Evolutionary conservation across 1,139 yeast genomes (phyloP), one percentile per base, ranked within the genome.

Genomic region (Meyerozyma carpophila): DNA sequence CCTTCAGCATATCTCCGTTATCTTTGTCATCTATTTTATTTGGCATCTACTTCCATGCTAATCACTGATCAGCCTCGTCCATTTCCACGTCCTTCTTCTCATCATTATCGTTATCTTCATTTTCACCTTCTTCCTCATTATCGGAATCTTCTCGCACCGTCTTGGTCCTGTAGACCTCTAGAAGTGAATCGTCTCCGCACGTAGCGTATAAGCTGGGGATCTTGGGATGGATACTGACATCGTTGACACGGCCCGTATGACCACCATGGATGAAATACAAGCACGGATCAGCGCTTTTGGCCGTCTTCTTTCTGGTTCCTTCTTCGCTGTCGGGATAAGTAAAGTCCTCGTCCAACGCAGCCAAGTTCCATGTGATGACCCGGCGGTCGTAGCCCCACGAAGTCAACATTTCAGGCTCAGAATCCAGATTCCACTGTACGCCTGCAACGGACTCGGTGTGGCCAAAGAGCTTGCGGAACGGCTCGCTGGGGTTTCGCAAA

Each of bases 231-330:
- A 77, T 64, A 44, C 69, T 78, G 26, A 75, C 63, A 46, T 73
- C 81, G 52, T 75, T 71, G 40, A 79, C 65, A 50, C 79, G 65
- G 43, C 71, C 72, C 7, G 81, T 75, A 58, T 79, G 83, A 14
- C 84, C 84, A 13, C 81, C 83, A 59, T 79, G 83, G 47, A 78
- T 70, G 59, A 77, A 79, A 32, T 56, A 65, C 50, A 82, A 67
- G 53, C 84, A 75, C n/a, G 87, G 87, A 56, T 82, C 88, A 26
- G 68, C 68, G 42, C 63, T 68, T 42, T 62, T 68, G 36, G 48
- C 47, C 54, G 52, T 45, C 61, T 61, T 60, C 50, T 57, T 48
- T 42, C 50, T 58, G 5, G 61, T 45, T 34, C 34, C 48, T 45
- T 65, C 64, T 32, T 47, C 41, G 37, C 42, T 43, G 6, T 56